Percentiles rank a stretch among this genome's conserved stretches.
phyloP scores from a whole-genome alignment of 768 basidiomycete genomes.

The Amanita subjunquillea region DNA sequence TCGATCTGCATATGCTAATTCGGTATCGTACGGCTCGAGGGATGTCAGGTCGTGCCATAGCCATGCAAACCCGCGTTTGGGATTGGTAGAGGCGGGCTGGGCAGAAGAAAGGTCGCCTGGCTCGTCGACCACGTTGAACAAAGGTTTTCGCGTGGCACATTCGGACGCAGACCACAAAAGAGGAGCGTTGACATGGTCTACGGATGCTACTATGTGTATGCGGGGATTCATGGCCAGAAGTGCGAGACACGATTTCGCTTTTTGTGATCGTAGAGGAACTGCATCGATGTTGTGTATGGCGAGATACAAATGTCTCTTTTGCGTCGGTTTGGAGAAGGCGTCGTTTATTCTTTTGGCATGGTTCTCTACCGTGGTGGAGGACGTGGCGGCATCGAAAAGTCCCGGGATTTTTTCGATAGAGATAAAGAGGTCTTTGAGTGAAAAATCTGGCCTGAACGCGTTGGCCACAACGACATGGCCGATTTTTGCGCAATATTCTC shows the following conservation, averaged over 20 bases:
- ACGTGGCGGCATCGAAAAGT: constrained; percentile 22
- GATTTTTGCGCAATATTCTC: constrained; percentile 35
- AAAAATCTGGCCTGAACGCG: constrained; percentile 62
- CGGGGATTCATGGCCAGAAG: constrained; percentile 62
- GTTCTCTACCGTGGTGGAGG: constrained; percentile 38
- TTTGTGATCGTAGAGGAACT: constrained; percentile 50
- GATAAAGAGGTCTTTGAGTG: constrained; percentile 56
- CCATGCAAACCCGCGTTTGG: constrained; percentile 54
- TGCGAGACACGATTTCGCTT: constrained; percentile 56
- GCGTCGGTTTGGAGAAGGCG: constrained; percentile 36
- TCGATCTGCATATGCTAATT: constrained; percentile 60
- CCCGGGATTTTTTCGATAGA: constrained; percentile 46
- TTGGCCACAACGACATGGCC: constrained; percentile 76
- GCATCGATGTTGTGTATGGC: constrained; percentile 88
- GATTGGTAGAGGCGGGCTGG: constrained; percentile 10
- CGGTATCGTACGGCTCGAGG: constrained; percentile 69
- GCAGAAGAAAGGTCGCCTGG: constrained; percentile 7
- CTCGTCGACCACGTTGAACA: not conserved
- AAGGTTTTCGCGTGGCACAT: constrained; percentile 39
- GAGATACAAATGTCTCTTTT: constrained; percentile 51
- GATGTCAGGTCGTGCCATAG: constrained; percentile 90
- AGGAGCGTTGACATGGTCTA: constrained; percentile 81
- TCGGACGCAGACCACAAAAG: constrained; percentile 77
- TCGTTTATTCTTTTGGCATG: constrained; percentile 58
- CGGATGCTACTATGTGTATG: constrained; percentile 76